Evolutionary conservation across 345 rosid genomes (phyloP).

Genomic region (Rhodomyrtus tomentosa): DNA sequence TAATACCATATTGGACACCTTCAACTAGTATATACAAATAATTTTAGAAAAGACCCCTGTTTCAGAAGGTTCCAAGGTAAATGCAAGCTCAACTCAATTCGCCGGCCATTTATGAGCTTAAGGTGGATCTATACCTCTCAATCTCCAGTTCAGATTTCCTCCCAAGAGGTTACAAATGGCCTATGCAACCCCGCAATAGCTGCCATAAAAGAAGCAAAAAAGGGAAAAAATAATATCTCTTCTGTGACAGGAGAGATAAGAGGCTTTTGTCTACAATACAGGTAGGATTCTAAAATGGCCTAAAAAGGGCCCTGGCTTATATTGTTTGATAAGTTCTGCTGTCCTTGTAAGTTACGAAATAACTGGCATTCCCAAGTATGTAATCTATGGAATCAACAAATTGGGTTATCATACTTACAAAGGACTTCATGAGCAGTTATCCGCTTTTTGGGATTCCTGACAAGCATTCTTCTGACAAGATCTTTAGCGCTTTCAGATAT

Average conservation of each 20-base stretch:
- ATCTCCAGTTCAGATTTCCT: not conserved
- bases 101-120: not conserved
- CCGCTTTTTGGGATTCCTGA: conserved; percentile 49
- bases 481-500: conserved; percentile 79
- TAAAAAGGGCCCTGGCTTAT: not conserved
- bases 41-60: not conserved
- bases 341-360: not conserved
- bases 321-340: not conserved
- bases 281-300: not conserved
- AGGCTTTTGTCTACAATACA: not conserved
- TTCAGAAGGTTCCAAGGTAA: not conserved
- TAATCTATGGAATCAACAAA: not conserved
- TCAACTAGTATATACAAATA: not conserved
- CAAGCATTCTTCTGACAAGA: conserved; percentile 68
- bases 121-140: not conserved
- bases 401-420: conserved; percentile 27
- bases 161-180: not conserved
- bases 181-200: not conserved
- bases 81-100: not conserved
- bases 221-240: not conserved
- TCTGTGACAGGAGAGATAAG: not conserved
- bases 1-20: not conserved
- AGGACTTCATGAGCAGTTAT: conserved; percentile 71
- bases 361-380: not conserved
- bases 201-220: not conserved